Conservation (phyloP, 2,329 filamentous ascomycete species). For the Niveomyces coronatus region DNA sequence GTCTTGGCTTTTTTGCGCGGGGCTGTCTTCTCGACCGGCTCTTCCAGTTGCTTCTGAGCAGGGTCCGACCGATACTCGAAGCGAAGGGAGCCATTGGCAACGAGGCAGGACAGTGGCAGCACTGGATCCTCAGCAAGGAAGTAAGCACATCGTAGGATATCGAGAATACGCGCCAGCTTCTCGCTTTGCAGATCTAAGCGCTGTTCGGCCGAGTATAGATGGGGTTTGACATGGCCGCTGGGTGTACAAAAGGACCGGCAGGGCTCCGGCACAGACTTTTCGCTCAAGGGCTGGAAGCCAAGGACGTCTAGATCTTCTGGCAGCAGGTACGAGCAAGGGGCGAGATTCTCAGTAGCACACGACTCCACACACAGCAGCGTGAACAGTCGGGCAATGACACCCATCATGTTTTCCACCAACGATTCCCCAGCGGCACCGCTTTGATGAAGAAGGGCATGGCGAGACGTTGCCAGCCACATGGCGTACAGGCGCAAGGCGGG, state of each 20-base stretch:
- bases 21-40: background rate
- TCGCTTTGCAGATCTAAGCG: constrained; percentile 25
- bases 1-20: background rate
- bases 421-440: constrained; percentile 28
- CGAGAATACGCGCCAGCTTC: constrained; percentile 36
- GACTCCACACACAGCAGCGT: constrained; percentile 37
- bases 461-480: constrained; percentile 41
- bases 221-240: constrained; percentile 29
- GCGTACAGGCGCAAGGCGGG: constrained; percentile 43
- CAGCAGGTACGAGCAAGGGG: constrained; percentile 38
- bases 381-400: constrained; percentile 34
- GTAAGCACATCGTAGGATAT: constrained; percentile 38
- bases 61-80: constrained; percentile 22
- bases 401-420: constrained; percentile 35
- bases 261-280: constrained; percentile 25
- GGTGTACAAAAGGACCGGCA: constrained; percentile 29
- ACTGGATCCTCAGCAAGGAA: constrained; percentile 32
- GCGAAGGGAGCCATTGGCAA: constrained; percentile 19
- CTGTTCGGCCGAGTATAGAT: constrained; percentile 22
- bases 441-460: constrained; percentile 35
- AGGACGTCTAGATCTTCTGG: constrained; percentile 38
- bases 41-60: background rate
- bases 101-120: constrained; percentile 27
- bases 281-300: constrained; percentile 33
- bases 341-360: constrained; percentile 28